Percentiles rank a stretch among this genome's conserved stretches.
These are phyloP conservation scores for Beverwykella pulmonaria DNA, from an alignment of 495 filamentous ascomycete species.

Conservation along the genomic window DNA sequence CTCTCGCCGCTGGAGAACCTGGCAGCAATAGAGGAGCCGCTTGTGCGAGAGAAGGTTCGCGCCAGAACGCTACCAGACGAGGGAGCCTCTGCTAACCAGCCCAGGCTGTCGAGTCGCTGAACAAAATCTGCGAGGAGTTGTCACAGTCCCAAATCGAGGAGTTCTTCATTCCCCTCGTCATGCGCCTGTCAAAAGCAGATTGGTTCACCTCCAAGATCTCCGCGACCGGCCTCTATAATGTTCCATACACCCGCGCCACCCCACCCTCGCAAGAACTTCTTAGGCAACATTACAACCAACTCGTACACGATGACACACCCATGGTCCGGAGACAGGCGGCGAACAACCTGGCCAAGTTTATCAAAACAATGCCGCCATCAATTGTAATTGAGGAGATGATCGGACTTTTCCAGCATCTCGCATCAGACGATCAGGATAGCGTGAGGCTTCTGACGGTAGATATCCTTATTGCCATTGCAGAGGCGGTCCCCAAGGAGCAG, in stretches of 20 bases:
- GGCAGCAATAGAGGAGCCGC: conserved; percentile 95
- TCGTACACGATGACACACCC: conserved; percentile 97
- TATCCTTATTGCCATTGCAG: conserved; percentile 92
- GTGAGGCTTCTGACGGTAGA: conserved; percentile 95
- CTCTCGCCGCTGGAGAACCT: conserved; percentile 96
- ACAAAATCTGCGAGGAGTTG: conserved; percentile 95
- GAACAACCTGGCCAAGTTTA: conserved; percentile 94
- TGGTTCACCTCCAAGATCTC: conserved; percentile 99
- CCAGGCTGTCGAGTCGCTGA: conserved; percentile 95
- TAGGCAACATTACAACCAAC: conserved; percentile 82
- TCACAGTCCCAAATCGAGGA: conserved; percentile 92
- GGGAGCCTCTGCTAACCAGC: conserved; percentile 1
- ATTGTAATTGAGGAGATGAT: conserved; percentile 98
- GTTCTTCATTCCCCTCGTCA: conserved; percentile 89
- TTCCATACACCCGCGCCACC: conserved; percentile 86
- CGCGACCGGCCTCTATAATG: conserved; percentile 89
- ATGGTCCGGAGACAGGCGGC: conserved; percentile 98
- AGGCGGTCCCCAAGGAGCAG: conserved; percentile 96
- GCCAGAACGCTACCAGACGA: conserved; percentile 6
- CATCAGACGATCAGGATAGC: conserved; percentile 94
- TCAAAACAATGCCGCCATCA: conserved; percentile 87
- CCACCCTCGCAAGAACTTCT: conserved; percentile 83
- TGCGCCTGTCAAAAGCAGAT: conserved; percentile 96
- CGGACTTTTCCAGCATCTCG: conserved; percentile 95
- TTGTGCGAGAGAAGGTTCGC: conserved; percentile 91